A percentile compares a stretch with the other conserved stretches of the same genome.
Evolutionary conservation across 768 basidiomycete genomes (phyloP).

Genomic region (Suillus subluteus): DNA sequence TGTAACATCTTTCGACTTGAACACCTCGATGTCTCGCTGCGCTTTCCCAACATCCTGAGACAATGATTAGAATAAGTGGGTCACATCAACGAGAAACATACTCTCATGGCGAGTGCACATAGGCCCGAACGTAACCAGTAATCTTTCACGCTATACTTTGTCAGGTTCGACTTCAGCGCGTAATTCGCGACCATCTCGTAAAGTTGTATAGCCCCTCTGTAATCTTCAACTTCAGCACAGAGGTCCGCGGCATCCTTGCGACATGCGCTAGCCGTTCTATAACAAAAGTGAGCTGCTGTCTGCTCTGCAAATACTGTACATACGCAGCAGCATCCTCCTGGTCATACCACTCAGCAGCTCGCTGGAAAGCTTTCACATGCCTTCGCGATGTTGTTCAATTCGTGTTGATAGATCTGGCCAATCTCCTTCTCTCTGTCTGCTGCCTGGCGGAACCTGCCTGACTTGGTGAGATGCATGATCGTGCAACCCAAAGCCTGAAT

Average conservation of each 20-base stretch:
- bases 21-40: constrained; percentile 76
- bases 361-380: constrained; percentile 90
- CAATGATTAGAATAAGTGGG: constrained; percentile 14
- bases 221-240: constrained; percentile 88
- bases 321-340: constrained; percentile 97
- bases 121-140: constrained; percentile 90
- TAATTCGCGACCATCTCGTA: constrained; percentile 91
- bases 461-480: constrained; percentile 78
- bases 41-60: constrained; percentile 83
- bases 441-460: constrained; percentile 94
- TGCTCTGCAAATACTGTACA: constrained; percentile 34
- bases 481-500: constrained; percentile 86
- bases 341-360: constrained; percentile 97
- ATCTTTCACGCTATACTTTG: constrained; percentile 99
- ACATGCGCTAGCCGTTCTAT: constrained; percentile 92
- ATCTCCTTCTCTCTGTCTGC: constrained; percentile 99
- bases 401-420: constrained; percentile 89
- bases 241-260: constrained; percentile 97
- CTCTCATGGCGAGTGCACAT: constrained; percentile 87
- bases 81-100: constrained; percentile 42
- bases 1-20: constrained; percentile 79
- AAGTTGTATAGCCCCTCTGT: constrained; percentile 78
- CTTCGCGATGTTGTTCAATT: constrained; percentile 74
- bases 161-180: constrained; percentile 78
- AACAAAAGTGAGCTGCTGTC: constrained; percentile 1